Evolutionary conservation across 2,329 filamentous ascomycete genomes (phyloP).

Genomic region (Fusarium sambucinum): DNA sequence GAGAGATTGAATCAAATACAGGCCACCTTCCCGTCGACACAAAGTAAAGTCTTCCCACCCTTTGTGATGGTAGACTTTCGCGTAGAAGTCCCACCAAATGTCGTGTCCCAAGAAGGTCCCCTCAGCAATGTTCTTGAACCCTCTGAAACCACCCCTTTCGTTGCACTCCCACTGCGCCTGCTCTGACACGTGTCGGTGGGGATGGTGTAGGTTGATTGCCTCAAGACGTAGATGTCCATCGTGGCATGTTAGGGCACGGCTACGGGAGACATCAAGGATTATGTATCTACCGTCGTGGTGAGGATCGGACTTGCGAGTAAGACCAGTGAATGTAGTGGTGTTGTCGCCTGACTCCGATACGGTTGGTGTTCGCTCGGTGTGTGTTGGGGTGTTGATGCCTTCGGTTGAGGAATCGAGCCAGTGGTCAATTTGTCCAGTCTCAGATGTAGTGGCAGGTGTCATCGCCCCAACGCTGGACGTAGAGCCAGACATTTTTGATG

Average conservation of each 20-base stretch:
- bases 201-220: not conserved
- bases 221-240: not conserved
- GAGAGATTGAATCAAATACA: not conserved
- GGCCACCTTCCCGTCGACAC: not conserved
- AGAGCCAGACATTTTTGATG: not conserved
- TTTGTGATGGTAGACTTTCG: not conserved
- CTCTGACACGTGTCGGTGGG: not conserved
- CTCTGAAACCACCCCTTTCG: not conserved
- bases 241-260: not conserved
- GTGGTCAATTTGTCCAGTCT: not conserved
- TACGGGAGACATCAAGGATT: not conserved
- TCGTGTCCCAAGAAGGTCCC: not conserved
- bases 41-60: constrained; percentile 4
- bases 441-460: not conserved
- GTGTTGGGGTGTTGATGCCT: not conserved
- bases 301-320: not conserved
- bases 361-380: not conserved
- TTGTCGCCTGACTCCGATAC: not conserved
- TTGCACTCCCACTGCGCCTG: not conserved
- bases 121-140: not conserved
- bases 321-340: not conserved
- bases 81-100: not conserved
- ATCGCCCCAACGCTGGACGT: not conserved
- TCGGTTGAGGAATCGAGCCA: not conserved
- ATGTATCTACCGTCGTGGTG: not conserved